Percentiles rank a stretch among this genome's conserved stretches.
Conservation (phyloP, 2,329 filamentous ascomycete genomes). For the Colletotrichum gigasporum region DNA sequence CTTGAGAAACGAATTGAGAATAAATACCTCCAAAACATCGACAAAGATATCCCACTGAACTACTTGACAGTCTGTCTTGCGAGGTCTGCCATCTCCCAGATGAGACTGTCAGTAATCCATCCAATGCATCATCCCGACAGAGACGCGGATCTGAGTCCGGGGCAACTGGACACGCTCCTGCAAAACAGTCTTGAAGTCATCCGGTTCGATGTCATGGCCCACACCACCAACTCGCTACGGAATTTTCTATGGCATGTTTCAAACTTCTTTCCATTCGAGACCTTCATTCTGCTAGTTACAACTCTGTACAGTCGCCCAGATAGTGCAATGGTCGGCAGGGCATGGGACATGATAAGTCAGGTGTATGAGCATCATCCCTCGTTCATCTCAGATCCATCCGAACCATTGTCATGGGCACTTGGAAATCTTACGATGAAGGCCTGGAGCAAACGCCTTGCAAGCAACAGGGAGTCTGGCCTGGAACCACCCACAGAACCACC, state of each 20-base stretch:
- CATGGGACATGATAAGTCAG: constrained; percentile 57
- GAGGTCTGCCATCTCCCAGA: not conserved
- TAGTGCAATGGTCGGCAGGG: constrained; percentile 59
- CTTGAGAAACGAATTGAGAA: not conserved
- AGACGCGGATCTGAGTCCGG: constrained; percentile 48
- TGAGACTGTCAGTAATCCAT: not conserved
- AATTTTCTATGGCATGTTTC: constrained; percentile 65
- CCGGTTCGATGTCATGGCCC: constrained; percentile 56
- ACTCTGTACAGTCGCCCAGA: constrained; percentile 58
- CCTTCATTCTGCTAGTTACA: constrained; percentile 63
- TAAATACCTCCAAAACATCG: not conserved
- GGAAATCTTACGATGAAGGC: constrained; percentile 59
- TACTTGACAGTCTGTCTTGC: not conserved
- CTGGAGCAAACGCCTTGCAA: constrained; percentile 48
- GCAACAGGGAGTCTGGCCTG: not conserved
- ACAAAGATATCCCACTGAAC: not conserved
- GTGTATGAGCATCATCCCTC: constrained; percentile 34
- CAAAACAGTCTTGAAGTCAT: constrained; percentile 59
- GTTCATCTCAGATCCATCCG: not conserved
- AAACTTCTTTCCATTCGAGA: constrained; percentile 63
- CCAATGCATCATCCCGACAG: not conserved
- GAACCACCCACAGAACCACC: not conserved
- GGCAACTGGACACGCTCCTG: constrained; percentile 63
- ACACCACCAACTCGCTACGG: constrained; percentile 49
- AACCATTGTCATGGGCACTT: constrained; percentile 41